Evolutionary conservation across 208 protist species (phyloP).

Genomic region (Giardia muris): DNA sequence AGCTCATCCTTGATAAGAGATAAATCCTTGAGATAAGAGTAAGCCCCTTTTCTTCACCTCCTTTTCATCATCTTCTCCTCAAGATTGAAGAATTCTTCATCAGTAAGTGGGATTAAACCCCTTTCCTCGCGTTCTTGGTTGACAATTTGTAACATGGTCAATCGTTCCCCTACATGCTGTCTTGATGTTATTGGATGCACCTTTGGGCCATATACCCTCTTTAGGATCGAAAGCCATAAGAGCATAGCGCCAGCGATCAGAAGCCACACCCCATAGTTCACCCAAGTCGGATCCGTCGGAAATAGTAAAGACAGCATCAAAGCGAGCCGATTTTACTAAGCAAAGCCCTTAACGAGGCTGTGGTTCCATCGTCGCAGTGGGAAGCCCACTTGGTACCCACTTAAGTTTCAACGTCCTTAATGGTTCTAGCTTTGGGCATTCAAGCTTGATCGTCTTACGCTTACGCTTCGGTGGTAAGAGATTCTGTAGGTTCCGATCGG

Average conservation of each 20-base stretch:
- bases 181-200: not conserved
- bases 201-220: not conserved
- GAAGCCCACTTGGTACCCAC: conserved; percentile 20
- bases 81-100: no score
- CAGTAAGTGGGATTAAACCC: no score
- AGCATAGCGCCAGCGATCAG: not conserved
- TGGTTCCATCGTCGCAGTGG: no score
- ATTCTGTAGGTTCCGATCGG: not conserved
- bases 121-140: no score
- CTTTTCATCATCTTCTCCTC: no score
- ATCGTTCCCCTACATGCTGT: not conserved
- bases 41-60: no score
- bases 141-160: no score
- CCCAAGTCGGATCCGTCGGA: not conserved
- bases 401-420: conserved; percentile 7
- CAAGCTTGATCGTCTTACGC: not conserved
- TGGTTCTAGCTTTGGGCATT: not conserved
- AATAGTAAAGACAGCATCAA: not conserved
- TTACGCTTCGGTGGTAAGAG: conserved; percentile 12
- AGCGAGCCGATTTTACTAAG: not conserved
- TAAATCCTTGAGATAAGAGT: no score
- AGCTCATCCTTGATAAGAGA: no score
- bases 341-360: not conserved
- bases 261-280: not conserved
- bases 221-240: not conserved